Evolutionary conservation across 495 filamentous ascomycete genomes (phyloP), one percentile per base, ranked within the genome.

Genomic region (Cladorrhinum samala): DNA sequence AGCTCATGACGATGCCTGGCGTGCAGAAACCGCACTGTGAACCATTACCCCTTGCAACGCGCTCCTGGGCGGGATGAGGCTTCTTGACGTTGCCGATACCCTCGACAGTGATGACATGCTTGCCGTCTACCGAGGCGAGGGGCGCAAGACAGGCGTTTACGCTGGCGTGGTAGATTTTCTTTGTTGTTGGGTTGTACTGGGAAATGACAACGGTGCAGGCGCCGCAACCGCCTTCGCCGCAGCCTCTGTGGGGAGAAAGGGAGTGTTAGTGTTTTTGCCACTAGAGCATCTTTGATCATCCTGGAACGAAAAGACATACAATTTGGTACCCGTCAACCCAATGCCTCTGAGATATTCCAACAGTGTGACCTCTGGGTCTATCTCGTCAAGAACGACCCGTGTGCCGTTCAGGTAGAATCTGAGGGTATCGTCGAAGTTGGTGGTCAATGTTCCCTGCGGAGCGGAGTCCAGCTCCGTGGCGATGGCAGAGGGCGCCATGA

Each of bases 51-150:
- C 84, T 85, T 18, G 91, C 91, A 54, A 98, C 86, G 41, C 93
- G 82, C 70, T 98, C 91, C 69, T 98, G 93, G 1, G 87, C 75
- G 2, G 93, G 88, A 74, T 98, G 93, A 9, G 93, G 93, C 36
- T 79, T 80, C 68, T 91, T 86, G 45, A 86, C 83, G 63, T 87
- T 87, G 9, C 93, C 93, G 67, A 98, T 95, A n/a, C 93, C 93
- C 69, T 98, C 93, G 11, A 98, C 83, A 7, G 93, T 98, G 60
- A 98, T 91, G 56, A 98, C 91, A 78, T 98, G 93, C 69, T 98
- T 98, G 20, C 93, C 93, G 70, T 96, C 93, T 13, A 98, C 80
- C 55, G 89, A 92, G 25, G 91, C 84, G 47, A 98, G 75, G 1
- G 93, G 93, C 13, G 92, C 92, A 27, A 98, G 78, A 65, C 93